phyloP scores from a whole-genome alignment of 192 early-diverging fungal genomes.

The Coemansia sp. region DNA sequence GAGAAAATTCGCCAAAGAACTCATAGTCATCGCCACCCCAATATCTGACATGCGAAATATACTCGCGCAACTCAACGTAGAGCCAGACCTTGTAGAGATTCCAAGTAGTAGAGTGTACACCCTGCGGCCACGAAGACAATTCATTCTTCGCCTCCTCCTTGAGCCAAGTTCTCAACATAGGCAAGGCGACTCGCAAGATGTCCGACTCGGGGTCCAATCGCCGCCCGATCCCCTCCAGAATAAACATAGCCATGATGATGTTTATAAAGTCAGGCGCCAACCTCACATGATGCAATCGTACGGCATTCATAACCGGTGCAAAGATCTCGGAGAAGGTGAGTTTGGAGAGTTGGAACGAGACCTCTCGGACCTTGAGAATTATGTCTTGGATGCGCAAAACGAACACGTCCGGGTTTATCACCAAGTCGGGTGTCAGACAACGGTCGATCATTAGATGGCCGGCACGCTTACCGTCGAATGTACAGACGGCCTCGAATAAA shows the following conservation, averaged over 20 bases:
- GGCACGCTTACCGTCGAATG: constrained; percentile 83
- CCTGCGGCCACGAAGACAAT: constrained; percentile 16
- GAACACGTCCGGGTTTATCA: constrained; percentile 78
- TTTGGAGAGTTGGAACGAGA: constrained; percentile 75
- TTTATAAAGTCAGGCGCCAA: constrained; percentile 96
- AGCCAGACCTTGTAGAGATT: constrained; percentile 50
- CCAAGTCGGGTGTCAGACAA: constrained; percentile 70
- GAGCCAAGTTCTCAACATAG: constrained; percentile 66
- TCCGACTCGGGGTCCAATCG: constrained; percentile 90
- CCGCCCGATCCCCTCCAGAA: constrained; percentile 94
- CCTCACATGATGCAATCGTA: constrained; percentile 88
- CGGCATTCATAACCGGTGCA: constrained; percentile 79
- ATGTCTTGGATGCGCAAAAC: constrained; percentile 79
- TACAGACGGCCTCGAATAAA: constrained; percentile 83
- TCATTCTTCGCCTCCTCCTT: constrained; percentile 40
- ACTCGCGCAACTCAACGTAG: constrained; percentile 53
- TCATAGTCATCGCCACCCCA: constrained; percentile 52
- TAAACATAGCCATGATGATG: constrained; percentile 86
- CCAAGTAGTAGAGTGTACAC: constrained; percentile 19
- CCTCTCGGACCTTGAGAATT: constrained; percentile 69
- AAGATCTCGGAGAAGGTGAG: constrained; percentile 84
- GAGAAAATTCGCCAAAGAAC: constrained; percentile 53
- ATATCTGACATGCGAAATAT: constrained; percentile 34
- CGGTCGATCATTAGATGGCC: constrained; percentile 88
- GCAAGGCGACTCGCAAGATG: constrained; percentile 79